Base-by-base conservation (phyloP, 2,329 filamentous ascomycete species). In the Amauroascus niger region DNA sequence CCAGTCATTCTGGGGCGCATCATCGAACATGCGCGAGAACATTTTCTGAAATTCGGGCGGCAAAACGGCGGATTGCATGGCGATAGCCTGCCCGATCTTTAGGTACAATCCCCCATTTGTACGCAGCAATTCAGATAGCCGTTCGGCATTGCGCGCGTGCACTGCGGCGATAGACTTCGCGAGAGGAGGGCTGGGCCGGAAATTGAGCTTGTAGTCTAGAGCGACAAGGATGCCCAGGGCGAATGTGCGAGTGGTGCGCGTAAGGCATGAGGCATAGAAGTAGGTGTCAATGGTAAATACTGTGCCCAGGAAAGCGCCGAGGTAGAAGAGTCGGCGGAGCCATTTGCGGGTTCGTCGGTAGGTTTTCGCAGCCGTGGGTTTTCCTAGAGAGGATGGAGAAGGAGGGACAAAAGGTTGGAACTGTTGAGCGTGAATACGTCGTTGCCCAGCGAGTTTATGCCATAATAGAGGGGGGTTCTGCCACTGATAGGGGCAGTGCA, bases 61-160 rank as follows among this genome's bases (percentile, higher is more conserved):
- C 57, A 98, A 73, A 24, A 97, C 83, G 0, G 91, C 91, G 61
- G 87, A 91, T 76, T 98, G 93, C 93, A 97, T 97, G 13, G 91
- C 93, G 61, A 98, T 91, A 3, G 93, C 93, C 75, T 98, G 93
- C 0, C 93, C 93, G 55, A 98, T 96, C 77, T 98, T 98, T 65
- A 97, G 77, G 66, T 97, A 98, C 16, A 98, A 72, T 0, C 93
- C 93, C 56, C 93, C 91, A 76, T 98, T 98, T 53, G 80, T 75
- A 24, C 87, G 79, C 60, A 97, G 76, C 58, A 98, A 73, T 28
- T 91, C 78, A 57, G 88, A 95, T 35, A 97, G 74, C 24, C 87
- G 79, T 71, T 89, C 82, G 0, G 93, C 93, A 65, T 86, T 95
- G 57, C 93, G 83, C 35, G 79, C 74, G 70, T 98, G 93, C 49